Evolutionary conservation across 108 stramenopile genomes (phyloP).

Genomic region (Nannochloropsis salina): DNA sequence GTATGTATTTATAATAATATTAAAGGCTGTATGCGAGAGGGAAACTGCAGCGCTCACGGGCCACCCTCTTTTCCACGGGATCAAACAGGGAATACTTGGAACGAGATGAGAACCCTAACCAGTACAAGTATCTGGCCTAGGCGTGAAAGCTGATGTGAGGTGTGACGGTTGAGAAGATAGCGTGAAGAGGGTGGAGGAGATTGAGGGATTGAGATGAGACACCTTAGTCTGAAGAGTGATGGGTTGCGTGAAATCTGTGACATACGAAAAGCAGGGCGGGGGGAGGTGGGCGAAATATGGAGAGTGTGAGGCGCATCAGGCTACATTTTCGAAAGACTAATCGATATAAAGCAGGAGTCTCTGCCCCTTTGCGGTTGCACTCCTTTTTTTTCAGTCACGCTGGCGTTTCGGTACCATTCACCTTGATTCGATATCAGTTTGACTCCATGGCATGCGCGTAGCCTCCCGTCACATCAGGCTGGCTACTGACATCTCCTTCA

Average conservation of each 20-base stretch:
- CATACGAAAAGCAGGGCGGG: neutral
- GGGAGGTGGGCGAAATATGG: neutral
- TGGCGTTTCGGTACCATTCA: no score
- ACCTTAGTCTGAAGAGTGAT: neutral
- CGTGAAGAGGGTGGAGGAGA: neutral
- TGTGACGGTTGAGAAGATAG: neutral
- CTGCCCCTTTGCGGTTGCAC: no score
- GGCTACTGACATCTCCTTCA: no score
- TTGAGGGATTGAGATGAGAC: neutral
- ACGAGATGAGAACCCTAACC: neutral
- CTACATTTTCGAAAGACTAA: no score
- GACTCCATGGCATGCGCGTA: no score
- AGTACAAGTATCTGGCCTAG: conserved; percentile 18
- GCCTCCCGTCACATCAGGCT: no score
- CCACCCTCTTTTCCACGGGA: neutral
- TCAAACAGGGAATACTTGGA: neutral
- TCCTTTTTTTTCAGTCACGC: no score
- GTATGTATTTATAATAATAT: neutral
- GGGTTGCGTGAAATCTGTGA: neutral
- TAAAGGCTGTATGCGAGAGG: neutral
- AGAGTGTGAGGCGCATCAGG: neutral
- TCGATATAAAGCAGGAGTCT: no score
- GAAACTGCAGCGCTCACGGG: neutral
- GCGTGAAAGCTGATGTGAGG: neutral
- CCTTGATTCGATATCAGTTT: no score